Base-by-base conservation (phyloP, 139 green algal genomes). In the Yamagishiella unicocca region DNA sequence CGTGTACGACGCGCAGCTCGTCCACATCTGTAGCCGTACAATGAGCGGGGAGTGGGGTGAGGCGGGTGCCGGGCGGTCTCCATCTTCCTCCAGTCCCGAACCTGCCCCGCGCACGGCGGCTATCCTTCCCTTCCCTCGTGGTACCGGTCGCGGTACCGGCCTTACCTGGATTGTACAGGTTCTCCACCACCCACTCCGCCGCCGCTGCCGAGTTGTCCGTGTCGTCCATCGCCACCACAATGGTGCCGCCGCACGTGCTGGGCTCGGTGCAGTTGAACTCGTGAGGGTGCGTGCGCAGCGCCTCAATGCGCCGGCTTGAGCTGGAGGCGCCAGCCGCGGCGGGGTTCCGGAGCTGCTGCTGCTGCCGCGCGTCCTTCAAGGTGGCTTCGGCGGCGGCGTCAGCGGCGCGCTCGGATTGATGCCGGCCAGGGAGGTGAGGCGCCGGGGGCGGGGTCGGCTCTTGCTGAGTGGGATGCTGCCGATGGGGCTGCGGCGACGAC, bases 161-260 rank as follows among this genome's bases (percentile, higher is more conserved):
- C n/a, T 33, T 50, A 76, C 82, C 82, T 58, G 66, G 67, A 0
- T 3, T 46, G 67, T 67, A 80, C 67, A 87, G 0, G 66, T 87
- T 33, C 9, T 27, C 1, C 2, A 67, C 82, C 35, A 71, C 82
- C 35, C 50, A 87, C 46, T 80, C 67, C 46, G 71, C 46, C 33
- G 82, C 82, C 33, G 37, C 58, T 67, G 66, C 67, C 14, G 82
- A n/a, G 68, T 87, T 31, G 29, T 87, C 82, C 1, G 67, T 87
- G 68, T 87, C 67, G 50, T 87, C 82, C 25, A 87, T 2, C 8
- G 82, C 82, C 35, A 87, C 82, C 45, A 87, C 24, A 19, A 87
- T 77, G 43, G 42, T 62, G 38, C 79, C 79, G 17, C 58, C 79
- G 61, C 22, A 22, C 29, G 79, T 71, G 33, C 22, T 72, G 50